phyloP scores from a whole-genome alignment of 2,329 filamentous ascomycete species.

The Monilinia vaccinii-corymbosi region DNA sequence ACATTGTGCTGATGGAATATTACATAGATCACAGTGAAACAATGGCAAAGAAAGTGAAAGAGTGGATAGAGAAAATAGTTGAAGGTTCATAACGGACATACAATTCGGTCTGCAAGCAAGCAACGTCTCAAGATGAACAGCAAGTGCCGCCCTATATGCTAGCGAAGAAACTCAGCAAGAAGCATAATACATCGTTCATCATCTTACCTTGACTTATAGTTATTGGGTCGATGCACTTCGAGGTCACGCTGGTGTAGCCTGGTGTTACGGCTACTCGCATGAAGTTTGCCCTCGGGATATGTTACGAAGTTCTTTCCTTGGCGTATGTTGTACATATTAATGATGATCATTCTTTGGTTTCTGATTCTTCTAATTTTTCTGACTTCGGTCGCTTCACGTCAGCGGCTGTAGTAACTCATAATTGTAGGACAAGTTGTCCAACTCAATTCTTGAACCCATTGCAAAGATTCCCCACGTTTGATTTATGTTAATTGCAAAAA shows the following conservation, averaged over 20 bases:
- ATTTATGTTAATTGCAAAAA: neutral
- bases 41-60: conserved; percentile 39
- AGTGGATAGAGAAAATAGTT: conserved; percentile 29
- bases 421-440: neutral
- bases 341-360: neutral
- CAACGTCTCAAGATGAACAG: neutral
- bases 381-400: neutral
- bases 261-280: neutral
- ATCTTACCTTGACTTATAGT: neutral
- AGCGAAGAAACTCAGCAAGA: neutral
- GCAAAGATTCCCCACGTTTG: neutral
- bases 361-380: neutral
- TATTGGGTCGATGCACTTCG: neutral
- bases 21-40: conserved; percentile 37
- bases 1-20: neutral
- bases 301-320: neutral
- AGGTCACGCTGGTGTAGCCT: neutral
- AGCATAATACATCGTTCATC: neutral
- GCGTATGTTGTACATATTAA: neutral
- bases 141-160: no score
- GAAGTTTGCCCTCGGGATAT: neutral
- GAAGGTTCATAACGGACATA: neutral
- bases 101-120: neutral
- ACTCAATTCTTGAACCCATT: neutral
- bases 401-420: no score